These are phyloP conservation scores for Bodo saltans DNA, from an alignment of 78 protist species.

Conservation along the genomic window DNA sequence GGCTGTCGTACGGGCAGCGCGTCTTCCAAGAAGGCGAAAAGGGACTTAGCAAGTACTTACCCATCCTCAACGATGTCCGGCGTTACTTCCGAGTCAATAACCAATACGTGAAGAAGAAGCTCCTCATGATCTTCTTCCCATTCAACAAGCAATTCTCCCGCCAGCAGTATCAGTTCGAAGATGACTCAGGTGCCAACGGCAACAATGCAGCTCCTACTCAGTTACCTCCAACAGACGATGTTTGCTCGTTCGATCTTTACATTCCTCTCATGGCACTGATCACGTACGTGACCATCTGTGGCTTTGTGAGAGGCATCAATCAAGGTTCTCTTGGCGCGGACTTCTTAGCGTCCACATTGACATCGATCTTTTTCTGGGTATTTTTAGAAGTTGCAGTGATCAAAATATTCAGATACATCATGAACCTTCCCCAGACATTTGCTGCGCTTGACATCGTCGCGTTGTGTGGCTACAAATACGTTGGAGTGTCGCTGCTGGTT, in stretches of 20 bases:
- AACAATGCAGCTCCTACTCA: too few species aligned
- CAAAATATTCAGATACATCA: background rate
- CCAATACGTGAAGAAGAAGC: background rate
- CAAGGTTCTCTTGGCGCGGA: background rate
- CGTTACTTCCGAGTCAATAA: background rate
- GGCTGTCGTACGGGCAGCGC: background rate
- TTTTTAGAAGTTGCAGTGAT: background rate
- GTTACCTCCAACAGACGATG: background rate
- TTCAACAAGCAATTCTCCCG: background rate
- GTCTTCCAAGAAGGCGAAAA: background rate
- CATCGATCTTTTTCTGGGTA: background rate
- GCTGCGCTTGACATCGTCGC: background rate
- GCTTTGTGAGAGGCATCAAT: background rate
- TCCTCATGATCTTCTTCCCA: background rate
- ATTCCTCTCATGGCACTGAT: background rate
- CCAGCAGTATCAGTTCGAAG: background rate
- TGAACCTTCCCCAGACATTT: background rate
- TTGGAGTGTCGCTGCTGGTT: background rate
- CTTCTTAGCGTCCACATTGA: background rate
- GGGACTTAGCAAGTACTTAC: background rate
- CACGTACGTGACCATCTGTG: background rate
- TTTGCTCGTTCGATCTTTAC: background rate
- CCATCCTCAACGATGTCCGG: background rate
- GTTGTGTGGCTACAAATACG: background rate
- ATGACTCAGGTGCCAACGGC: background rate